Percentiles rank a stretch among this genome's conserved stretches.
Conservation (phyloP, 2,329 filamentous ascomycete genomes). For the Apiospora kogelbergensis region DNA sequence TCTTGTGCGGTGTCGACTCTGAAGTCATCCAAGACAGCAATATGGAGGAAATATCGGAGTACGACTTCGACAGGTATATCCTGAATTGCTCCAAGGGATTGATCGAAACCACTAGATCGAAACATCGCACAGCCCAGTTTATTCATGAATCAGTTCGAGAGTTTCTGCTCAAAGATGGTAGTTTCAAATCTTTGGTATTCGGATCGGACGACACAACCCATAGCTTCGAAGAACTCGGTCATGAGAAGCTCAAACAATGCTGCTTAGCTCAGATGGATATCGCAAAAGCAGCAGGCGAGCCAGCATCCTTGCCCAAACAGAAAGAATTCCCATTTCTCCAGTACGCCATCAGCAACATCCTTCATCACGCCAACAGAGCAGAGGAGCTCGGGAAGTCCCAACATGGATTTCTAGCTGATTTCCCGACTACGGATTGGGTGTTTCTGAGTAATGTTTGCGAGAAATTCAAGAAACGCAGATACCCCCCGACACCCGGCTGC, state of each 20-base stretch:
- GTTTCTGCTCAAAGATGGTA: constrained; percentile 42
- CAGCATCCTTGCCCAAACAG: not conserved
- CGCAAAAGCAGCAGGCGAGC: not conserved
- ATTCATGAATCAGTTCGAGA: constrained; percentile 53
- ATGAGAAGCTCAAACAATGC: constrained; percentile 44
- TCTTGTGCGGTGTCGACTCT: constrained; percentile 28
- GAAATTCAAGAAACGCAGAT: constrained; percentile 12
- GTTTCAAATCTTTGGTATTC: constrained; percentile 12
- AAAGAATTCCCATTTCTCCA: constrained; percentile 16
- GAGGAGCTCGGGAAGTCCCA: constrained; percentile 9
- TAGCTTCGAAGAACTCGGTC: constrained; percentile 33
- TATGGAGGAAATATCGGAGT: not conserved
- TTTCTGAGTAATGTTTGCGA: constrained; percentile 12
- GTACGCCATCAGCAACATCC: constrained; percentile 11
- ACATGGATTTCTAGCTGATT: constrained; percentile 6
- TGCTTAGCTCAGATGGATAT: constrained; percentile 11
- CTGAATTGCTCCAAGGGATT: constrained; percentile 47
- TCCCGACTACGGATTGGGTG: constrained; percentile 14
- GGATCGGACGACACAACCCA: too few species aligned
- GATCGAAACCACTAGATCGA: constrained; percentile 38
- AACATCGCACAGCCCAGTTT: constrained; percentile 44
- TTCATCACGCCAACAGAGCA: constrained; percentile 19
- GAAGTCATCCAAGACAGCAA: not conserved
- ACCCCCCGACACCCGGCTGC: constrained; percentile 10
- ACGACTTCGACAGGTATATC: not conserved